Percentiles rank a stretch among this genome's conserved stretches.
Conservation (phyloP, 2,329 filamentous ascomycete genomes). For the Nigrograna mackinnonii region DNA sequence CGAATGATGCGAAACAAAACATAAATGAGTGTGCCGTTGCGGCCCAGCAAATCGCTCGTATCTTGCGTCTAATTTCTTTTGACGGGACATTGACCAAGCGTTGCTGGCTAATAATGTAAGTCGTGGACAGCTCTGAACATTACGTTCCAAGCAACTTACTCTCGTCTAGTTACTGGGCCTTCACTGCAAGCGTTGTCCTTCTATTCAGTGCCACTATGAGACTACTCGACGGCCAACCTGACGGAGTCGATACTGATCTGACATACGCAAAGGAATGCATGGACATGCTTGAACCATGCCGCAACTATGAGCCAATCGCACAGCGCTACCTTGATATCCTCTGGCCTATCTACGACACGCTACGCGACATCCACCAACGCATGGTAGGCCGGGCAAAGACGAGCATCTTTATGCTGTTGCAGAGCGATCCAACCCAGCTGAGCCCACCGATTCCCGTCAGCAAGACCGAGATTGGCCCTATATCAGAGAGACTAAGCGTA, state of each 20-base stretch:
- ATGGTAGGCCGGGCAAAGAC: slow-evolving; percentile 35
- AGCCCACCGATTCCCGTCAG: slow-evolving; percentile 33
- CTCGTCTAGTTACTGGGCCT: slow-evolving; percentile 42
- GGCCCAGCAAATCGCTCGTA: slow-evolving; percentile 38
- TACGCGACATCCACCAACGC: slow-evolving; percentile 35
- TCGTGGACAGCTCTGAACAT: background rate
- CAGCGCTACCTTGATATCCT: slow-evolving; percentile 34
- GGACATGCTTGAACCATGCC: slow-evolving; percentile 37
- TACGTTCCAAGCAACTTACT: no score
- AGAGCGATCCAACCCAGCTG: slow-evolving; percentile 23
- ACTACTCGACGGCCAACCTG: slow-evolving; percentile 33
- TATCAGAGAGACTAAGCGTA: slow-evolving; percentile 36
- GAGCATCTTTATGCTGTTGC: slow-evolving; percentile 36
- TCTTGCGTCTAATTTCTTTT: slow-evolving; percentile 35
- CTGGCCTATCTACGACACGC: slow-evolving; percentile 36
- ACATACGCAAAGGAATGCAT: slow-evolving; percentile 37
- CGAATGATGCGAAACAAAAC: slow-evolving; percentile 29
- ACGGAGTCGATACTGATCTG: slow-evolving; percentile 35
- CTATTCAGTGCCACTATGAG: slow-evolving; percentile 38
- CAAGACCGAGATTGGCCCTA: slow-evolving; percentile 35
- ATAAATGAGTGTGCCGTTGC: slow-evolving; percentile 36
- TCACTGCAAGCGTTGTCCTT: slow-evolving; percentile 37
- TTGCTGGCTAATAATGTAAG: slow-evolving; percentile 43
- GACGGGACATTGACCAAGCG: slow-evolving; percentile 38
- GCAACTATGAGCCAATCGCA: slow-evolving; percentile 35